A percentile compares a stretch with the other conserved stretches of the same genome.
Conservation (phyloP, 2,329 filamentous ascomycete species). For the Teratosphaeria zuluensis region DNA sequence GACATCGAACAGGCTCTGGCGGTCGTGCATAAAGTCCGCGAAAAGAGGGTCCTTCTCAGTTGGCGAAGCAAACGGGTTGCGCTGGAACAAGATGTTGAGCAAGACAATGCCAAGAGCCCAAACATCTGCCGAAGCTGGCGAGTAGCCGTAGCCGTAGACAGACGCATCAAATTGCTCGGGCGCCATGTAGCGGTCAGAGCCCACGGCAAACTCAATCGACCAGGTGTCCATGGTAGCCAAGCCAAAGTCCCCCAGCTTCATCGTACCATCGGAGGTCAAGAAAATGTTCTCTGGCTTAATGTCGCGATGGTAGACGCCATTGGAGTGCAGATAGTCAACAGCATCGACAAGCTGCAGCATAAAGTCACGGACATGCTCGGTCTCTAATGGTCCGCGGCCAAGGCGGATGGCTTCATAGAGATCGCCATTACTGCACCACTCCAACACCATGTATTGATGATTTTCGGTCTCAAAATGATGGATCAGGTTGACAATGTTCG, state of each 20-base stretch:
- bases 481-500: conserved; percentile 88
- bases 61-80: conserved; percentile 89
- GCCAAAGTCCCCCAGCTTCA: conserved; percentile 97
- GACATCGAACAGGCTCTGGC: conserved; percentile 92
- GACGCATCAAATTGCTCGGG: conserved; percentile 93
- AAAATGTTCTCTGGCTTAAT: conserved; percentile 99
- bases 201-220: conserved; percentile 88
- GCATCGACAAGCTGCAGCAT: conserved; percentile 91
- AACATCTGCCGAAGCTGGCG: conserved; percentile 83
- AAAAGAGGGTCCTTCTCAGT: conserved; percentile 87
- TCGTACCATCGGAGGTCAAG: conserved; percentile 68
- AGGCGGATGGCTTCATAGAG: conserved; percentile 94
- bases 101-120: conserved; percentile 97
- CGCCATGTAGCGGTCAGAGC: conserved; percentile 98
- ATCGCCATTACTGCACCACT: conserved; percentile 92
- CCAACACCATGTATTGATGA: conserved; percentile 84
- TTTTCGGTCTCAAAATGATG: conserved; percentile 85
- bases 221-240: conserved; percentile 80
- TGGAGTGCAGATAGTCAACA: conserved; percentile 80
- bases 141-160: conserved; percentile 64
- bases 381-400: conserved; percentile 80
- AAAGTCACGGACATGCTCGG: conserved; percentile 91
- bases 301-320: conserved; percentile 89
- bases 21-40: conserved; percentile 84
- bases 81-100: conserved; percentile 90